Evolutionary conservation across 2,329 filamentous ascomycete species (phyloP).

Genomic region (Alternaria triticina): DNA sequence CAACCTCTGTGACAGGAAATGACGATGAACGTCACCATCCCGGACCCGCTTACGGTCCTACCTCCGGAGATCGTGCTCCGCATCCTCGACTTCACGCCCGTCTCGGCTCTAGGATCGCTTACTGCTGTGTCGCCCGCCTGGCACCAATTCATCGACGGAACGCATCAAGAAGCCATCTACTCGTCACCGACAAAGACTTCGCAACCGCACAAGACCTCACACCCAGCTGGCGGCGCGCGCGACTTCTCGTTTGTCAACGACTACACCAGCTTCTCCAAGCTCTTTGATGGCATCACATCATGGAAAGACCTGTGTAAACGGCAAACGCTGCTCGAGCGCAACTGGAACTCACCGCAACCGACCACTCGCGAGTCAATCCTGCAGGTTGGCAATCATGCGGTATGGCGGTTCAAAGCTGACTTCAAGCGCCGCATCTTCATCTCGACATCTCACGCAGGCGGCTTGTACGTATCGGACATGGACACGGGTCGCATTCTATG

Average conservation of each 20-base stretch:
- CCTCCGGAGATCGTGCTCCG: constrained; percentile 13
- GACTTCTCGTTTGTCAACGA: constrained; percentile 3
- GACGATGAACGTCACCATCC: background rate
- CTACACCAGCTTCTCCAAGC: constrained; percentile 9
- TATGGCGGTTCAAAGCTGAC: constrained; percentile 12
- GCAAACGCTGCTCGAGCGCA: constrained; percentile 3
- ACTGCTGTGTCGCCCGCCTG: constrained; percentile 5
- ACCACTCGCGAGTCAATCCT: constrained; percentile 7
- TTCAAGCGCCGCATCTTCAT: constrained; percentile 14
- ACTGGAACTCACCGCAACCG: constrained; percentile 1
- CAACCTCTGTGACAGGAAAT: background rate
- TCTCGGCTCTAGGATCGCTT: constrained; percentile 6
- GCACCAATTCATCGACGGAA: constrained; percentile 12
- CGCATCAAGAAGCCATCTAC: constrained; percentile 8
- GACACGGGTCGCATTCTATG: constrained; percentile 3
- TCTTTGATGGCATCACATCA: constrained; percentile 5
- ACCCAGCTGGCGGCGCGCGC: background rate
- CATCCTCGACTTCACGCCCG: constrained; percentile 11
- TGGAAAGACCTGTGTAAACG: constrained; percentile 10
- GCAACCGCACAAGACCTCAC: background rate
- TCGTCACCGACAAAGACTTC: constrained; percentile 5
- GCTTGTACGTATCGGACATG: constrained; percentile 8
- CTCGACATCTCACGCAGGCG: constrained; percentile 9
- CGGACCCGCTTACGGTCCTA: constrained; percentile 9
- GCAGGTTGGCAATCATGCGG: constrained; percentile 4